Evolutionary conservation across 2,329 filamentous ascomycete species (phyloP).

Genomic region (Fusarium illudens): DNA sequence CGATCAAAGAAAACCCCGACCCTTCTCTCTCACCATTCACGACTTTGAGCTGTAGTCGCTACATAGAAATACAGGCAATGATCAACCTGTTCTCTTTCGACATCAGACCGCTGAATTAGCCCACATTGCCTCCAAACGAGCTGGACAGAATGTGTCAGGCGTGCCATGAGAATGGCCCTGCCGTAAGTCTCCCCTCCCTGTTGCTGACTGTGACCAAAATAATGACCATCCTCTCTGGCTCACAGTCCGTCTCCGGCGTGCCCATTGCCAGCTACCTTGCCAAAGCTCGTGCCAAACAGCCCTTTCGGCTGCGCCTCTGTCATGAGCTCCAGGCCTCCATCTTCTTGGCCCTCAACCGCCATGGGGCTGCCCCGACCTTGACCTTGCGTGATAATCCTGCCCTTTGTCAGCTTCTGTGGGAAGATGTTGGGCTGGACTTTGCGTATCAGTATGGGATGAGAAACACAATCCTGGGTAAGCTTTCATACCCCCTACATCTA

Average conservation of each 20-base stretch:
- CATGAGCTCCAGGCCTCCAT: background rate
- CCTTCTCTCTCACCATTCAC: background rate
- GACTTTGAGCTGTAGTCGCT: background rate
- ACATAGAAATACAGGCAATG: background rate
- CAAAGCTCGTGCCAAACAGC: background rate
- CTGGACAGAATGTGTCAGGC: background rate
- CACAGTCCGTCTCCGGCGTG: background rate
- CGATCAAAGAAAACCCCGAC: background rate
- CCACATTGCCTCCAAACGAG: background rate
- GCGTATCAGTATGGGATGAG: background rate
- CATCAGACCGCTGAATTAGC: background rate
- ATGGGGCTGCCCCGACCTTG: background rate
- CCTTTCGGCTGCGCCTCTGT: background rate
- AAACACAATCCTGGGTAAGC: background rate
- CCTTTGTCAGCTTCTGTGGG: background rate
- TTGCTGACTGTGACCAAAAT: background rate
- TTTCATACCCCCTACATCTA: background rate
- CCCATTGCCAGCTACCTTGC: background rate
- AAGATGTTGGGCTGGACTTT: background rate
- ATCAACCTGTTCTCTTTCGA: background rate
- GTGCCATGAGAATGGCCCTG: background rate
- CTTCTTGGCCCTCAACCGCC: background rate
- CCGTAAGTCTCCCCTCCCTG: background rate
- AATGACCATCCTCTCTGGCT: background rate
- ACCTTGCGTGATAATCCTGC: background rate